These are phyloP conservation scores for Galerina sulciceps DNA, from an alignment of 768 basidiomycete species.

Conservation along the genomic window DNA sequence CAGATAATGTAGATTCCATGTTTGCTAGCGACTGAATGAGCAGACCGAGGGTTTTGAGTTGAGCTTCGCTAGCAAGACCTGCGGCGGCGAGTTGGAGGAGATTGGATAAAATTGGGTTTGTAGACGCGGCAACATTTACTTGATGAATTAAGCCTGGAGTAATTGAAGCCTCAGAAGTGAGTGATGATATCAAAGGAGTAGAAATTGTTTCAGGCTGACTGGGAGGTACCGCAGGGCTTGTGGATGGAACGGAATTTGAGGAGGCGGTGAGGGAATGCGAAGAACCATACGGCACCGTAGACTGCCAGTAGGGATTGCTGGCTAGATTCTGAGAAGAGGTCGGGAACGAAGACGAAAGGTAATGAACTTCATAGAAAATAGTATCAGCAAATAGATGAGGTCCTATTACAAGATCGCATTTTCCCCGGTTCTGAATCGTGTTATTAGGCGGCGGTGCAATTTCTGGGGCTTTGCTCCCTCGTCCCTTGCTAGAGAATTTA, in stretches of 20 bases:
- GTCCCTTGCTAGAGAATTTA: slow-evolving; percentile 70
- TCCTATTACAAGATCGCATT: slow-evolving; percentile 74
- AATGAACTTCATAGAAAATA: slow-evolving; percentile 74
- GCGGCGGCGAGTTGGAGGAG: slow-evolving; percentile 68
- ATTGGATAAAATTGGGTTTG: slow-evolving; percentile 70
- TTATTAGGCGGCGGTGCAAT: slow-evolving; percentile 72
- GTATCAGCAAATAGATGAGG: slow-evolving; percentile 76
- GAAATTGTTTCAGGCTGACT: slow-evolving; percentile 25
- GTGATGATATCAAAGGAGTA: slow-evolving; percentile 48
- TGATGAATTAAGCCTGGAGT: slow-evolving; percentile 62
- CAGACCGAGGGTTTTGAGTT: slow-evolving; percentile 70
- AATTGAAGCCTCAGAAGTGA: slow-evolving; percentile 47
- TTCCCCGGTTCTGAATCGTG: slow-evolving; percentile 65
- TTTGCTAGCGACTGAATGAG: slow-evolving; percentile 71
- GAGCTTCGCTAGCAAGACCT: slow-evolving; percentile 62
- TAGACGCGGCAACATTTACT: slow-evolving; percentile 67
- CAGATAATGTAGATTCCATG: slow-evolving; percentile 21
- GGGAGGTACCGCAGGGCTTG: slow-evolving; percentile 5
- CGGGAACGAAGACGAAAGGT: slow-evolving; percentile 41
- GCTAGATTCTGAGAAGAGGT: slow-evolving; percentile 28
- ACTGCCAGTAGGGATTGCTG: slow-evolving; percentile 25
- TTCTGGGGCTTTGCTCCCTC: slow-evolving; percentile 56
- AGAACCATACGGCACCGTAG: slow-evolving; percentile 17
- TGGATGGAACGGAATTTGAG: background rate
- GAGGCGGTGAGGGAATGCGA: slow-evolving; percentile 6